Conservation (phyloP, 176 grass and related monocot species). For the Thalia dealbata region DNA sequence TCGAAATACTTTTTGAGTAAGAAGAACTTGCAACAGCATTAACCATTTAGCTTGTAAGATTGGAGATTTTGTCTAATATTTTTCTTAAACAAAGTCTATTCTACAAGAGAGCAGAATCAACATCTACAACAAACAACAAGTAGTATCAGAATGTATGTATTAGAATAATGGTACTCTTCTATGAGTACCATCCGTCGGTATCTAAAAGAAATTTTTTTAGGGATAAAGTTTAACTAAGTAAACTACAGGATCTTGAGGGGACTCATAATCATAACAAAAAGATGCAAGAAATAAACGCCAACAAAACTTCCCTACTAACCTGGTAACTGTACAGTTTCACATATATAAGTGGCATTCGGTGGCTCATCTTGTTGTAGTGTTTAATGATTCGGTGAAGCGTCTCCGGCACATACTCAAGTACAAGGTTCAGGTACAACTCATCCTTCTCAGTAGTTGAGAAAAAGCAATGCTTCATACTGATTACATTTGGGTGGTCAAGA, state of each 20-base stretch:
- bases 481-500: slow-evolving; percentile 67
- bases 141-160: not conserved
- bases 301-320: slow-evolving; percentile 22
- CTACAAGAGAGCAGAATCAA: not conserved
- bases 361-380: slow-evolving; percentile 81
- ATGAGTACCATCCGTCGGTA: not conserved
- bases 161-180: not conserved
- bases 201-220: not conserved
- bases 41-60: not conserved
- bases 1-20: slow-evolving; percentile 1
- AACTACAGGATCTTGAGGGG: not conserved
- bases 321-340: slow-evolving; percentile 73
- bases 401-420: slow-evolving; percentile 78
- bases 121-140: not conserved
- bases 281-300: not conserved
- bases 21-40: not conserved
- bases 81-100: not conserved
- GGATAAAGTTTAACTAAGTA: not conserved
- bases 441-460: slow-evolving; percentile 76
- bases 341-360: slow-evolving; percentile 72
- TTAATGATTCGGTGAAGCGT: slow-evolving; percentile 67
- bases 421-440: slow-evolving; percentile 68
- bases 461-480: slow-evolving; percentile 68
- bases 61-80: not conserved
- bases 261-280: not conserved